Conservation (phyloP, 2,329 filamentous ascomycete species). For the Trichophyton rubrum region DNA sequence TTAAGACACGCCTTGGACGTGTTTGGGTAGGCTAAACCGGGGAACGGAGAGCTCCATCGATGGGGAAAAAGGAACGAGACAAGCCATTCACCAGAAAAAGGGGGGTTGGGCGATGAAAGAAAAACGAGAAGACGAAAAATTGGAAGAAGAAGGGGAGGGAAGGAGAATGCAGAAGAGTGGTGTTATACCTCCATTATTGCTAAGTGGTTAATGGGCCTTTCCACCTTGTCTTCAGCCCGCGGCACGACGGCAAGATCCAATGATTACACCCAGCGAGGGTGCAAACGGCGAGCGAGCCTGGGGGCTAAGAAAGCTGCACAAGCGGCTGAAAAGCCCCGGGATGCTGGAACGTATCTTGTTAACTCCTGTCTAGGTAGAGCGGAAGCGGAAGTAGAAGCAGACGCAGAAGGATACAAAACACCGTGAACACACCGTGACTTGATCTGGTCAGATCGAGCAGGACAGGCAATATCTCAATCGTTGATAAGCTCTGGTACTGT, state of each 20-base stretch:
- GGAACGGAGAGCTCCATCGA: not conserved
- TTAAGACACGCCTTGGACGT: not conserved
- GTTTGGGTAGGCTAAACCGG: constrained; percentile 3
- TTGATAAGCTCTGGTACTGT: not conserved
- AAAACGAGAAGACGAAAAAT: not conserved
- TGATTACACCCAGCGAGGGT: not conserved
- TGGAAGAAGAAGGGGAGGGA: constrained; percentile 2
- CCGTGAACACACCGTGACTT: not conserved
- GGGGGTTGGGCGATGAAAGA: not conserved
- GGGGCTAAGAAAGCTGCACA: not conserved
- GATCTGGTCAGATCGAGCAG: not conserved
- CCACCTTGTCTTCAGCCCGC: not conserved
- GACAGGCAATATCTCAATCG: not conserved
- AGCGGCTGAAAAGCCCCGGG: not conserved
- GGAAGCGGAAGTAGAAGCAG: no score
- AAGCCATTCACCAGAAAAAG: not conserved
- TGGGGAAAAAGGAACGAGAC: constrained; percentile 4
- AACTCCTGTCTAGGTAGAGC: no score
- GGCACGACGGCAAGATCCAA: constrained; percentile 11
- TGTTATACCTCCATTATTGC: constrained; percentile 15
- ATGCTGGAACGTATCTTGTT: no score
- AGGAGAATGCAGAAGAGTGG: constrained; percentile 8
- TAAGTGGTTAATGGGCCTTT: not conserved
- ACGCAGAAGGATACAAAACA: not conserved
- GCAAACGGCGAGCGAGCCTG: not conserved